phyloP scores from a whole-genome alignment of 2,329 filamentous ascomycete genomes.

The Curvularia lunata region DNA sequence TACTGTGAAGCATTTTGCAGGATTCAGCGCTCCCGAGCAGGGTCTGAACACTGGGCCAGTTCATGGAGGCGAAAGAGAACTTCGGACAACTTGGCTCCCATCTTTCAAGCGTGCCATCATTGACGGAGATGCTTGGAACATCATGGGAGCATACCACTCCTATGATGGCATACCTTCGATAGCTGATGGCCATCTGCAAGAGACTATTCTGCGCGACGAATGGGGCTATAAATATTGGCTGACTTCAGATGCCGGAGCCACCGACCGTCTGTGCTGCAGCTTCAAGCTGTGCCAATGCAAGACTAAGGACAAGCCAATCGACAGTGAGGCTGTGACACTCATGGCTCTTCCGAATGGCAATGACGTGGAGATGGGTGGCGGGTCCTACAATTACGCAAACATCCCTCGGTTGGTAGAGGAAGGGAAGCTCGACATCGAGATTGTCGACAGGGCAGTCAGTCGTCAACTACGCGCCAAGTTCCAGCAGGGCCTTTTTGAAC shows the following conservation, averaged over 20 bases:
- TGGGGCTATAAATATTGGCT: slow-evolving; percentile 77
- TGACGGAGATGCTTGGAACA: slow-evolving; percentile 69
- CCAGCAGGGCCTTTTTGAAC: slow-evolving; percentile 72
- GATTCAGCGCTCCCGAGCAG: slow-evolving; percentile 72
- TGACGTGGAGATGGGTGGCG: slow-evolving; percentile 79
- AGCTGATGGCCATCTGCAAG: slow-evolving; percentile 69
- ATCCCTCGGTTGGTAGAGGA: slow-evolving; percentile 69
- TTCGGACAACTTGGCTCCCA: slow-evolving; percentile 61
- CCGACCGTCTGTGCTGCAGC: slow-evolving; percentile 68
- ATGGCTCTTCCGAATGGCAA: slow-evolving; percentile 71
- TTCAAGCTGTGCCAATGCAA: slow-evolving; percentile 68
- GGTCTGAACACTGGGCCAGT: slow-evolving; percentile 71
- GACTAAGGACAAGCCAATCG: slow-evolving; percentile 58
- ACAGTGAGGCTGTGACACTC: slow-evolving; percentile 69
- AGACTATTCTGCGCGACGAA: slow-evolving; percentile 69
- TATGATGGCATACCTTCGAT: slow-evolving; percentile 75
- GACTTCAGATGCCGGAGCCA: slow-evolving; percentile 72
- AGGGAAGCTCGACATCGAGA: slow-evolving; percentile 64
- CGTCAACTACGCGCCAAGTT: slow-evolving; percentile 73
- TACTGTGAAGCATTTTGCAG: slow-evolving; percentile 78
- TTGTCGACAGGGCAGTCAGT: slow-evolving; percentile 71
- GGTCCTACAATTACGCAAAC: slow-evolving; percentile 69
- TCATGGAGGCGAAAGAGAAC: slow-evolving; percentile 62
- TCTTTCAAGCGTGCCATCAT: slow-evolving; percentile 74
- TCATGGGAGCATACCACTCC: slow-evolving; percentile 78